Evolutionary conservation across 208 protist species (phyloP).

Genomic region (Wallacemonas sp.): DNA sequence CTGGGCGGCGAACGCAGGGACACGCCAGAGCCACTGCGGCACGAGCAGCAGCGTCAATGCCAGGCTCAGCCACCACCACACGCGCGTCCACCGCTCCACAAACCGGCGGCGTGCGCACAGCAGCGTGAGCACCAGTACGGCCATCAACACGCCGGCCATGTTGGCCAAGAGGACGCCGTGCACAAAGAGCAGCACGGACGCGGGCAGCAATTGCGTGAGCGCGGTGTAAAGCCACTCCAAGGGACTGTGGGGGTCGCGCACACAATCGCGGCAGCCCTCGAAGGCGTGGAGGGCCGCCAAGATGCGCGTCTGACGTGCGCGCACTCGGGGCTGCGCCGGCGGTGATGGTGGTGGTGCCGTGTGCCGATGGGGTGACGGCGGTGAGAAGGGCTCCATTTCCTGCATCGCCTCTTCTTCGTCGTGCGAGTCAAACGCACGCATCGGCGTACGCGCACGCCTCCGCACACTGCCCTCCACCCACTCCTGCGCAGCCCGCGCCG

Average conservation of each 20-base stretch:
- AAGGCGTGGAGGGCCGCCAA: not conserved
- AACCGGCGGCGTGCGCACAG: constrained; percentile 19
- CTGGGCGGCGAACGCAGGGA: constrained; percentile 9
- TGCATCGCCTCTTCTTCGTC: not conserved
- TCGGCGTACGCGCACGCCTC: too few relatives aligned
- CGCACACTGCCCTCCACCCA: too few relatives aligned
- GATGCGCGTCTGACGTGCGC: constrained; percentile 1
- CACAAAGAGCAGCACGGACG: constrained; percentile 26
- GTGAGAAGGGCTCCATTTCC: not conserved
- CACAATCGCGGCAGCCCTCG: not conserved
- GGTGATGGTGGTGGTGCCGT: not conserved
- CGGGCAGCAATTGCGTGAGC: constrained; percentile 19
- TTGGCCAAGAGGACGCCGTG: constrained; percentile 29
- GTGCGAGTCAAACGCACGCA: too few relatives aligned
- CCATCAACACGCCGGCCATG: constrained; percentile 24
- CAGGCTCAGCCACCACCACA: constrained; percentile 23
- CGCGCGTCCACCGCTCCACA: constrained; percentile 22
- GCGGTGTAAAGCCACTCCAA: constrained; percentile 21
- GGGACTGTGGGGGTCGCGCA: constrained; percentile 20
- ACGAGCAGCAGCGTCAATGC: constrained; percentile 19
- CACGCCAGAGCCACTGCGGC: constrained; percentile 17
- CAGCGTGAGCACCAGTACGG: constrained; percentile 17
- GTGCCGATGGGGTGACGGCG: constrained; percentile 3
- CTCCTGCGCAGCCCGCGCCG: too few relatives aligned
- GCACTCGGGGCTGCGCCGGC: not conserved